phyloP scores from a whole-genome alignment of 352 stramenopile species.

The Pythium aquatile region DNA sequence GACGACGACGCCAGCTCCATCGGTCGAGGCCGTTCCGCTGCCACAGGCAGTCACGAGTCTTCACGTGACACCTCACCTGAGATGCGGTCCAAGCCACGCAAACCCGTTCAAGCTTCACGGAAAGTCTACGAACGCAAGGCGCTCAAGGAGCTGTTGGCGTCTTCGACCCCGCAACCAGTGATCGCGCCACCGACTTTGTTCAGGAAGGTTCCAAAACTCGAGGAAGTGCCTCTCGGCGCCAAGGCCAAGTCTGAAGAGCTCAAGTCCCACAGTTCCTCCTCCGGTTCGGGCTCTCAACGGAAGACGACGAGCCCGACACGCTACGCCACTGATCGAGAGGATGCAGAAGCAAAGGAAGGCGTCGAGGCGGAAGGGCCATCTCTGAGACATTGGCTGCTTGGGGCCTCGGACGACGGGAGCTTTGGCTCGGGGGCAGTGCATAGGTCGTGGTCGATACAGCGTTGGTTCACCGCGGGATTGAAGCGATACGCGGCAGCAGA shows the following conservation, averaged over 20 bases:
- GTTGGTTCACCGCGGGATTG: conserved; percentile 24
- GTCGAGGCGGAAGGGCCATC: background rate
- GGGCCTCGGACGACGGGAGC: conserved; percentile 14
- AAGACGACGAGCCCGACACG: background rate
- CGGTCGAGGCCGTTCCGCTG: background rate
- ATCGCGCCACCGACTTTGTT: background rate
- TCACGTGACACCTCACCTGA: conserved; percentile 12
- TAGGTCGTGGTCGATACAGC: conserved; percentile 23
- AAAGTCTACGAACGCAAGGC: conserved; percentile 18
- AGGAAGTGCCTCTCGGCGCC: background rate
- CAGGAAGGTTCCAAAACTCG: background rate
- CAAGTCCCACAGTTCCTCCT: background rate
- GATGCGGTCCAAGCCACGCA: conserved; percentile 1
- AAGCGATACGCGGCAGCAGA: conserved; percentile 6
- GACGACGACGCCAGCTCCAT: background rate
- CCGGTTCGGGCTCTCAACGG: background rate
- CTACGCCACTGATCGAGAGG: no score
- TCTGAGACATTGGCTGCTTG: conserved; percentile 24
- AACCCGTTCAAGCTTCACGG: background rate
- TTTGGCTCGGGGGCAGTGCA: background rate
- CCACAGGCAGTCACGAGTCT: background rate
- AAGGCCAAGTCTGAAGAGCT: background rate
- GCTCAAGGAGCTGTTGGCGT: conserved; percentile 16
- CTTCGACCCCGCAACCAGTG: conserved; percentile 9
- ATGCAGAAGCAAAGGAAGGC: background rate